Evolutionary conservation across 257 asterid genomes (phyloP), one percentile per base, ranked within the genome.

Genomic region (Solanum appendiculatum): DNA sequence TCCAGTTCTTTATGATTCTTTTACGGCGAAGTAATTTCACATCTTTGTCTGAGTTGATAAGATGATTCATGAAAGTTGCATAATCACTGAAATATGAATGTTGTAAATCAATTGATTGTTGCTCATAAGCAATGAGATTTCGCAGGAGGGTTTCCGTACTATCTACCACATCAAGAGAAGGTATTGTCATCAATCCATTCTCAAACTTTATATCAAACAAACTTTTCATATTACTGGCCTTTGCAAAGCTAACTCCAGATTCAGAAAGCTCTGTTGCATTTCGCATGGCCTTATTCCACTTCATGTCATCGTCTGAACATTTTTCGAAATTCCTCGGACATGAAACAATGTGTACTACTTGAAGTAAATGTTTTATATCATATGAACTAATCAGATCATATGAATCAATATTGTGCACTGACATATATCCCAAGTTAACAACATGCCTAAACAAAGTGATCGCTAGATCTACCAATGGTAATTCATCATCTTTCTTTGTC

Each of bases 181-280:
- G 86, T 3, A 90, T 46, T 72, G 13, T 54, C 78, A 72, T 54
- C 11, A 33, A 31, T 13, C 87, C 89, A 2, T 63, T 9, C 27
- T 84, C 34, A 58, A 83, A 88, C 33, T 27, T 33, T 6, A 88
- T 86, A 12, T 88, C 87, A 82, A 86, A 88, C 46, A 86, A 70
- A 58, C 82, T 75, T 14, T 34, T 63, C 3, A 13, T 13, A 23
- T 85, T 39, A 25, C 23, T 78, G 29, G 18, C 21, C 60, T 72
- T 86, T 54, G 77, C 11, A 64, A 88, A 72, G 10, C n/a, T 51
- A 25, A 82, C 64, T 23, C 90, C 90, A 29, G 86, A 87, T 82
- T 88, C 88, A 4, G 34, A 69, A 14, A 88, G 88, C 73, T 88
- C 87, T 18, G 34, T 86, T n/a, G 48, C 87, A n/a, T 58, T 69